Base-by-base conservation (phyloP, 2,329 filamentous ascomycete species). In the Leptosphaerulina australis region DNA sequence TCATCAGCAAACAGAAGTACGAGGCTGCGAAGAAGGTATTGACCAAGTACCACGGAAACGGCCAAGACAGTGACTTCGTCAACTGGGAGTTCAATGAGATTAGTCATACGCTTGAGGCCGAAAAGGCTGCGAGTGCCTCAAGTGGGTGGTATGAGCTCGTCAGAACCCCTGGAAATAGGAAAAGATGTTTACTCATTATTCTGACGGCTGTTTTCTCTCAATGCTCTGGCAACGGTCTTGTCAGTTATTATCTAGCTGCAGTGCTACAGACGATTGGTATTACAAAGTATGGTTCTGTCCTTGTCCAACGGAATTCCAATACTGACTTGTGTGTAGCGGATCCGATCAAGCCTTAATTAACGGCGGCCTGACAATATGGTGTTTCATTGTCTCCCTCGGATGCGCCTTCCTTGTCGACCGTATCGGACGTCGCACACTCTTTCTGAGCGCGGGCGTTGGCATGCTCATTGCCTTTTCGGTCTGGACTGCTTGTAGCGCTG, bases 331-430 rank as follows among this genome's bases (percentile, higher is more conserved):
- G 9, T 20, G 21, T 5, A 55, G 52, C 17, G 73, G 21, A 54
- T 74, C 35, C 48, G 70, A 66, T 11, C 73, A 76, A 57, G 66
- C 74, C 2, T 55, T 74, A 25, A 76, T 78, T 60, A 78, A 77
- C 48, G 73, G 73, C 33, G 61, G 67, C 44, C 79, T 87, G 59
- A 85, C 85, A 66, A 85, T 85, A 58, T 83, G 84, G 56, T 83
- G 83, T 46, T 80, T 80, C 5, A 77, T 86, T 34, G 77, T 82
- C 5, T 83, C 84, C 9, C 55, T 71, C 10, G 65, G 66, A 12
- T 57, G 53, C 17, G 57, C 60, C 6, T 68, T 70, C 30, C 62
- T 68, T 21, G 64, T 70, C 5, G 67, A 72, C 21, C 56, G 63
- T 5, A 46, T 71, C 2, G 67, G 70, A 7, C 62, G 69, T 18